Conservation (phyloP, 1,284 basidiomycete genomes). For the Marasmius sp. region DNA sequence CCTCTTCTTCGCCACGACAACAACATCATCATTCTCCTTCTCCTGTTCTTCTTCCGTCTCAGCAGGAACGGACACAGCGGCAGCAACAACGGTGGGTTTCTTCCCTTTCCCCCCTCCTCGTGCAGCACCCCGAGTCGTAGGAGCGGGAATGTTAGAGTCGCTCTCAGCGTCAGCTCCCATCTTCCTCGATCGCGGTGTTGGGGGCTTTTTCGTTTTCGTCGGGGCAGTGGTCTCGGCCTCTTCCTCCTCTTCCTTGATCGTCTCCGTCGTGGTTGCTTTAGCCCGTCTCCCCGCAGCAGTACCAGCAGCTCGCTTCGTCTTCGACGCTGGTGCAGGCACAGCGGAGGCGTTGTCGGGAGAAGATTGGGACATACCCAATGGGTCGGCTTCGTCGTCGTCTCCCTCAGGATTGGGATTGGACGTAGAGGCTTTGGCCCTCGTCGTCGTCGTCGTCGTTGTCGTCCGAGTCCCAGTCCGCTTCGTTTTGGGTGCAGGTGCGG, state of each 20-base stretch:
- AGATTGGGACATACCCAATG: too few relatives aligned
- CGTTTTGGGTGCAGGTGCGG: too few relatives aligned
- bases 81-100: not conserved
- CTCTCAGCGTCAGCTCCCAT: not conserved
- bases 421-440: too few relatives aligned
- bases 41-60: not conserved
- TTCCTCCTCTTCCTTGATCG: constrained; percentile 5
- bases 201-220: not conserved
- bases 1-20: not conserved
- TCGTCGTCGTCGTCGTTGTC: too few relatives aligned
- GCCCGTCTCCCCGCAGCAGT: not conserved
- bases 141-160: not conserved
- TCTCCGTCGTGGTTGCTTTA: not conserved
- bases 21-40: not conserved
- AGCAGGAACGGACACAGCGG: not conserved
- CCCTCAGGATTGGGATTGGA: too few relatives aligned
- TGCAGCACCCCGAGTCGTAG: not conserved
- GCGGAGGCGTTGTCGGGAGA: too few relatives aligned
- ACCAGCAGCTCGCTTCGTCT: too few relatives aligned
- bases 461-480: too few relatives aligned
- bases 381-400: too few relatives aligned
- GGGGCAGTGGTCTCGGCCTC: not conserved
- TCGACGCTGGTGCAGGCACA: too few relatives aligned
- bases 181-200: not conserved
- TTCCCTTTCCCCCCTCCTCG: not conserved